Evolutionary conservation across 2,329 filamentous ascomycete genomes (phyloP).

Genomic region (Trichophyton mentagrophytes): DNA sequence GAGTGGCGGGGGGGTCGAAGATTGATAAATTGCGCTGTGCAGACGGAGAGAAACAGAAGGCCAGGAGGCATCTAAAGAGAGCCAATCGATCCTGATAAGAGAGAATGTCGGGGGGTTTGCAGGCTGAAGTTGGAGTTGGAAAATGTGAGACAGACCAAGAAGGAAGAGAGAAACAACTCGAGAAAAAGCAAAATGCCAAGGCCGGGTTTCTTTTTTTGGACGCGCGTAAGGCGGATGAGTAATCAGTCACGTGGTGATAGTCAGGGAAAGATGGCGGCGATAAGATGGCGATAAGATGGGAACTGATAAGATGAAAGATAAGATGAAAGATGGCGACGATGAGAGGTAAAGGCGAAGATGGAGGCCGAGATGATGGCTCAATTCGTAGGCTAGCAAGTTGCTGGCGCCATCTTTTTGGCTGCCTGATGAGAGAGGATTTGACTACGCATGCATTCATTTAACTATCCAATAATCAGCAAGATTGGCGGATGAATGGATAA

Average conservation of each 20-base stretch:
- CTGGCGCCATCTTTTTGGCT: background rate
- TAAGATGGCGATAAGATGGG: too few relatives aligned
- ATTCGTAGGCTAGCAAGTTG: background rate
- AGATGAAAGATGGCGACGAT: too few relatives aligned
- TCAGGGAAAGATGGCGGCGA: too few relatives aligned
- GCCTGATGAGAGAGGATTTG: background rate
- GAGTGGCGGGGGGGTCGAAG: background rate
- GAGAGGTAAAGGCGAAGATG: background rate
- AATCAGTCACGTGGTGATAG: background rate
- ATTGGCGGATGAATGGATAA: background rate
- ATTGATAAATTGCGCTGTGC: background rate
- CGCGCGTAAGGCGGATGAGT: background rate
- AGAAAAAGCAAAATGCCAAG: constrained; percentile 15
- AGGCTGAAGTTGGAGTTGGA: background rate
- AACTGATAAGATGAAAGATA: too few relatives aligned
- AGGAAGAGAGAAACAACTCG: constrained; percentile 5
- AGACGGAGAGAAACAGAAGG: background rate
- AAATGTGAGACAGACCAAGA: constrained; percentile 7
- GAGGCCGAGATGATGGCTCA: background rate
- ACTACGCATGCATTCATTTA: background rate
- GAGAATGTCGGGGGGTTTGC: too few relatives aligned
- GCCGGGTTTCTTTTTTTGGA: constrained; percentile 6
- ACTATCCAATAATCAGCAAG: background rate
- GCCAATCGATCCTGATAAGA: background rate
- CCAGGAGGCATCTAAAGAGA: background rate